A percentile compares a stretch with the other conserved stretches of the same genome.
phyloP scores from a whole-genome alignment of 1,284 basidiomycete genomes.

The Pascua guehoae region DNA sequence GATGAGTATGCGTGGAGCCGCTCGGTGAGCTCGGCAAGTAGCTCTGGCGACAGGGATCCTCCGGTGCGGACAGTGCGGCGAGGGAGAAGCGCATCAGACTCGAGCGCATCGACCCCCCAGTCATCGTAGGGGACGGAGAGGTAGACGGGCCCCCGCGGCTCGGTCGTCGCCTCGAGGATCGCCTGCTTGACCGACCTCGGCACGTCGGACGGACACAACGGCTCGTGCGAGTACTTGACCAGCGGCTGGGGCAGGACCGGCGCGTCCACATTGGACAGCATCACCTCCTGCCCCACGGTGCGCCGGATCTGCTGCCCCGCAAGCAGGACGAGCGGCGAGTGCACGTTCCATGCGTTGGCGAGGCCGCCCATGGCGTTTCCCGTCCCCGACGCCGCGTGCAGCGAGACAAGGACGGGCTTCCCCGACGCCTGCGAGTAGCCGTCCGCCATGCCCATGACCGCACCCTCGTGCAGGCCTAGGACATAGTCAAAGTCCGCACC shows the following conservation, averaged over 20 bases:
- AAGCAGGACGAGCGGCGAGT: conserved; percentile 14
- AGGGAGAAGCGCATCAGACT: conserved; percentile 5
- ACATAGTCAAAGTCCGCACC: conserved; percentile 13
- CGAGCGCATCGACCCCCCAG: conserved; percentile 3
- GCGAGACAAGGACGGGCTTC: conserved; percentile 2
- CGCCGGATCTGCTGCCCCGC: conserved; percentile 16
- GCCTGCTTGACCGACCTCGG: conserved; percentile 10
- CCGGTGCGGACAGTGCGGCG: neutral
- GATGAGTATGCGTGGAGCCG: neutral
- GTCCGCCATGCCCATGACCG: conserved; percentile 14
- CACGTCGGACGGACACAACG: conserved; percentile 8
- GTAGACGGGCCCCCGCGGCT: conserved; percentile 10
- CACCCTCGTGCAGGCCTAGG: conserved; percentile 13
- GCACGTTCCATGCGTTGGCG: conserved; percentile 11
- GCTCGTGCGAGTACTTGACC: conserved; percentile 10
- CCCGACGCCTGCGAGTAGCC: conserved; percentile 10
- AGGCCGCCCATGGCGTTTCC: conserved; percentile 17
- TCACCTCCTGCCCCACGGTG: conserved; percentile 15
- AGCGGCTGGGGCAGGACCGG: conserved; percentile 5
- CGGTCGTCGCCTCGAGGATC: conserved; percentile 4
- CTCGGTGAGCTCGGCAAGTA: neutral
- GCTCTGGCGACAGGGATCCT: neutral
- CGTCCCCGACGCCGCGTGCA: conserved; percentile 12
- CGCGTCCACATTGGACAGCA: conserved; percentile 15
- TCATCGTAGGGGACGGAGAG: conserved; percentile 14